phyloP scores from a whole-genome alignment of 768 basidiomycete genomes.

The Scleroderma bovista region DNA sequence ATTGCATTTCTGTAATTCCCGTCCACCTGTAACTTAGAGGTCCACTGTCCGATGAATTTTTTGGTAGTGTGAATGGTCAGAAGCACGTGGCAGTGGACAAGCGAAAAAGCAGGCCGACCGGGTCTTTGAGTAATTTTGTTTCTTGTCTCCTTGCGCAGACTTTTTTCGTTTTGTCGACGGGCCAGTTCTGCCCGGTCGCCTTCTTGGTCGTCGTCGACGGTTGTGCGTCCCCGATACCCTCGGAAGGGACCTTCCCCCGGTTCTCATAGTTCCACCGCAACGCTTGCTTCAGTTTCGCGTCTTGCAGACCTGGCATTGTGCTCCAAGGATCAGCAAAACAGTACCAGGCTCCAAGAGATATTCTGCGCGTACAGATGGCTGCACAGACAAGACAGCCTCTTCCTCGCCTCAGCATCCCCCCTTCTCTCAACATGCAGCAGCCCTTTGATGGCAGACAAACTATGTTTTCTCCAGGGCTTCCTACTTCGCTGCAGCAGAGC shows the following conservation, averaged over 20 bases:
- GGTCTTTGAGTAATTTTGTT: neutral
- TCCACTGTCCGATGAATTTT: neutral
- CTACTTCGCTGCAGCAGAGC: slow-evolving; percentile 50
- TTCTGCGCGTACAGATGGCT: slow-evolving; percentile 17
- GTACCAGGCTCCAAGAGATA: neutral
- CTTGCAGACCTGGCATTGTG: neutral
- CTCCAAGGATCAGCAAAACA: neutral
- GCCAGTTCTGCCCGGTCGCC: neutral
- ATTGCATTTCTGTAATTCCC: neutral
- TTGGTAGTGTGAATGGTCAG: neutral
- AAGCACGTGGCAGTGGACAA: slow-evolving; percentile 9
- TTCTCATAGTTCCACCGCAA: neutral
- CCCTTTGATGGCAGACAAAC: slow-evolving; percentile 43
- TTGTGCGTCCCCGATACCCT: slow-evolving; percentile 3
- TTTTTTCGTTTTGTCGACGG: neutral
- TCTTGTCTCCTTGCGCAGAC: slow-evolving; percentile 2
- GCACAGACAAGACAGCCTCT: slow-evolving; percentile 46
- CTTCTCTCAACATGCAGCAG: slow-evolving; percentile 51
- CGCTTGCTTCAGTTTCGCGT: slow-evolving; percentile 4
- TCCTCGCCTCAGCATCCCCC: slow-evolving; percentile 54
- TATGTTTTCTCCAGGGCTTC: slow-evolving; percentile 62
- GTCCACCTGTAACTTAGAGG: too few relatives aligned
- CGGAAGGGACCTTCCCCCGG: neutral
- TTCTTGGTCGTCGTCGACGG: slow-evolving; percentile 4
- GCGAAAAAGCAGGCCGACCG: slow-evolving; percentile 4